These are phyloP conservation scores for Hibiscus mutabilis DNA, from an alignment of 345 rosid species.

Conservation along the genomic window DNA sequence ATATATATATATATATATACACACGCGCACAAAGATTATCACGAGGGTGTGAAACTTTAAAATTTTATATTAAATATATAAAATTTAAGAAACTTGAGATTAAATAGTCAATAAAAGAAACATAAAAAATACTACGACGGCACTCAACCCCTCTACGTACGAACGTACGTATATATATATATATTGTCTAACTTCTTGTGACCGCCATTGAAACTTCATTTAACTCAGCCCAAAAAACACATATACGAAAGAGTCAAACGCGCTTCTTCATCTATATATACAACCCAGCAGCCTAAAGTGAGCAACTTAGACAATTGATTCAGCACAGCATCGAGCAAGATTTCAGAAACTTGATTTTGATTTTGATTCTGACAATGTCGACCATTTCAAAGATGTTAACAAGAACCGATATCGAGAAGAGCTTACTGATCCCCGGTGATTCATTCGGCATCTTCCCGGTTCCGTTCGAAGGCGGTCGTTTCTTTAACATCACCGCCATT, in stretches of 20 bases:
- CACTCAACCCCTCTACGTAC: no score
- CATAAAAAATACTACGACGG: no score
- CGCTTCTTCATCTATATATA: neutral
- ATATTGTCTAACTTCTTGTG: neutral
- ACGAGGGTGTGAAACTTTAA: no score
- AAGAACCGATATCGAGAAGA: neutral
- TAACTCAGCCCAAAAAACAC: neutral
- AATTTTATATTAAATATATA: no score
- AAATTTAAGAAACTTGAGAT: no score
- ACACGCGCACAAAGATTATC: no score
- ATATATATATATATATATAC: no score
- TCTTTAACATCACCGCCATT: neutral
- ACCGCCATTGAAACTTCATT: neutral
- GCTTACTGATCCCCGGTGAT: neutral
- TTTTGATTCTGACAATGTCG: neutral
- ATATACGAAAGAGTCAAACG: neutral
- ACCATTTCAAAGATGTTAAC: neutral
- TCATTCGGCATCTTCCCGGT: neutral
- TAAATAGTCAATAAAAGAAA: no score
- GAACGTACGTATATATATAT: no score
- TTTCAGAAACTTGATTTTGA: neutral
- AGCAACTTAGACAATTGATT: neutral
- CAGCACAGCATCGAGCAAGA: neutral
- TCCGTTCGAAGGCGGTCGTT: neutral
- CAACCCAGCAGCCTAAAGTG: neutral